Conservation (phyloP, 1,284 basidiomycete species). For the Erythrobasidium hasegawianum region DNA sequence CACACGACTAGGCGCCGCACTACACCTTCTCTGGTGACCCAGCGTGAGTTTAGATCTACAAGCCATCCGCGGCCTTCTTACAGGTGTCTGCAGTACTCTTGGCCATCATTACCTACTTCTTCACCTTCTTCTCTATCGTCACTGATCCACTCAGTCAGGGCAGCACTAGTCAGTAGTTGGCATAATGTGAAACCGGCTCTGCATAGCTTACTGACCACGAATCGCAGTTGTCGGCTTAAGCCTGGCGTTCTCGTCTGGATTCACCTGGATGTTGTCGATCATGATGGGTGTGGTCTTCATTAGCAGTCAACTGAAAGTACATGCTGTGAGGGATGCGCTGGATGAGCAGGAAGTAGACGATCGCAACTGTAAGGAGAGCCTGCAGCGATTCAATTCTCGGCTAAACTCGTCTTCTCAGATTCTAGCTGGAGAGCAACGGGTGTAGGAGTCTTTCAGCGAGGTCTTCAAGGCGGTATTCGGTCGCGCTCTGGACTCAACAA, state of each 20-base stretch:
- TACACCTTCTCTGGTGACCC: conserved; percentile 14
- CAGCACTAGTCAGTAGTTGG: background rate
- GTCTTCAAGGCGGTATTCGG: conserved; percentile 9
- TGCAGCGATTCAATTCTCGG: too few species aligned
- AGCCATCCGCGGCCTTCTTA: too few species aligned
- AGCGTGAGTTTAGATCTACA: too few species aligned
- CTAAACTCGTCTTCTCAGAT: background rate
- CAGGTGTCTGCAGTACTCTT: too few species aligned
- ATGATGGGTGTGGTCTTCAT: conserved; percentile 16
- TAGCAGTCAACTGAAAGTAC: conserved; percentile 5
- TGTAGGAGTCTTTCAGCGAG: background rate
- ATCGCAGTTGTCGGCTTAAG: conserved; percentile 1
- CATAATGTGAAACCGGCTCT: background rate
- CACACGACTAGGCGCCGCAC: conserved; percentile 3
- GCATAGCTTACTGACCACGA: background rate
- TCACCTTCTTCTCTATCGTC: conserved; percentile 11
- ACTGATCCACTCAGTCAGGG: background rate
- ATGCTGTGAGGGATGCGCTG: conserved; percentile 7
- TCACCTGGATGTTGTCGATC: conserved; percentile 13
- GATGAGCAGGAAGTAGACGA: conserved; percentile 12
- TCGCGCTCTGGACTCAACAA: conserved; percentile 9
- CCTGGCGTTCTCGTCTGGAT: conserved; percentile 8
- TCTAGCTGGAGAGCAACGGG: background rate
- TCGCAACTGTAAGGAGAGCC: background rate
- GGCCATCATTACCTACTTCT: conserved; percentile 7